phyloP scores from a whole-genome alignment of 177 flowering plant species.

The Telopea speciosissima region DNA sequence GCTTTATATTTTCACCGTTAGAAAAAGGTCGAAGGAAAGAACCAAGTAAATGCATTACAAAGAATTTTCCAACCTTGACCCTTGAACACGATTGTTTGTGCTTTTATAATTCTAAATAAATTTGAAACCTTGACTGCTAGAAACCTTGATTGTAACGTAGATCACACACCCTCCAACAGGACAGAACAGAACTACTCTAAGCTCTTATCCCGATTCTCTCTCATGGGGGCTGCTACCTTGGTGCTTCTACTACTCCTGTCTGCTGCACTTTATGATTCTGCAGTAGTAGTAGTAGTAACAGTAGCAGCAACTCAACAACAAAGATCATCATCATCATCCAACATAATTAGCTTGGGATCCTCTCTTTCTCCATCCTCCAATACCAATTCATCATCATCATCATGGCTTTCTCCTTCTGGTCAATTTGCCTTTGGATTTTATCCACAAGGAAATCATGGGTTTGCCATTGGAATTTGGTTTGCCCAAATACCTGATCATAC shows the following conservation, averaged over 20 bases:
- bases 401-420: constrained; percentile 21
- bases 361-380: constrained; percentile 8
- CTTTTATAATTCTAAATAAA: no score
- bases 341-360: constrained; percentile 16
- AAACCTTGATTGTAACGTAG: no score
- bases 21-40: no score
- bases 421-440: constrained; percentile 20
- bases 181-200: no score
- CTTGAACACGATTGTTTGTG: no score
- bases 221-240: not conserved
- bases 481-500: not conserved
- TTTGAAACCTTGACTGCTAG: no score
- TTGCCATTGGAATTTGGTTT: not conserved
- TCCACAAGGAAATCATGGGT: constrained; percentile 4
- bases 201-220: not conserved
- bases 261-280: not conserved
- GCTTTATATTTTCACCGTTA: no score
- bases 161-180: no score
- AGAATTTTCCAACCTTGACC: no score
- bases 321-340: not conserved
- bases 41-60: no score
- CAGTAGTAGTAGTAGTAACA: not conserved
- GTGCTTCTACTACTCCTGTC: not conserved
- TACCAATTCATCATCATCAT: not conserved
- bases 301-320: constrained; percentile 10